Evolutionary conservation across 1,284 basidiomycete genomes (phyloP), one percentile per base, ranked within the genome.

Genomic region (Cryptococcus sp.): DNA sequence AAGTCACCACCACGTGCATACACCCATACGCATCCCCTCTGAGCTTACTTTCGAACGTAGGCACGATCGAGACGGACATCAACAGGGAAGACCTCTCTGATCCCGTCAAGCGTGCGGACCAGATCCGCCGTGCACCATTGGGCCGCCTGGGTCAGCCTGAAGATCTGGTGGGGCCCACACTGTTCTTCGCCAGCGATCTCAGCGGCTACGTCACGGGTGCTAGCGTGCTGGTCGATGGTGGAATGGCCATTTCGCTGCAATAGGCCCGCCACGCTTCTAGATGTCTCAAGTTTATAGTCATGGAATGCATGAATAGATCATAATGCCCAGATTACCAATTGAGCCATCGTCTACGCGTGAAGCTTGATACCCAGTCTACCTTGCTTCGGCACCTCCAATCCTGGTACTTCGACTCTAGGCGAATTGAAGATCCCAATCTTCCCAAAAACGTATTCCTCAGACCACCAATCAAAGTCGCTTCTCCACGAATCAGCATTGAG

Each of bases 171-270:
- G 88, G 88, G 0, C 88, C 88, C 0, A 86, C 87, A 8, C 84
- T 89, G 3, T 91, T 91, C 76, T 81, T 91, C 45, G 87, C 86
- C 0, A 87, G 85, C 66, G 88, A 90, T 66, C 80, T 90, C 63
- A 87, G 88, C 2, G 84, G 83, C 66, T 91, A 90, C 73, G 73
- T 74, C 44, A 71, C 74, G 5, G 70, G 75, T 5, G 66, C 69
- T 15, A 69, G 68, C 39, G 76, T 91, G 16, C 78, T 91, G 3
- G 89, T 89, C 0, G 89, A 91, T 70, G 89, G 89, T 6, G 89
- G 89, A 0, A 80, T 87, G 31, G 89, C 90, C 63, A 89, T 90
- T 39, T 89, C 89, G 63, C 81, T 91, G 54, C 89, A 90, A 72
- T 90, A 74, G 59, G 19, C 22, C 17, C 39, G 15, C 10, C 13